Evolutionary conservation across 2,329 filamentous ascomycete species (phyloP).

Genomic region (Cordyceps militaris): DNA sequence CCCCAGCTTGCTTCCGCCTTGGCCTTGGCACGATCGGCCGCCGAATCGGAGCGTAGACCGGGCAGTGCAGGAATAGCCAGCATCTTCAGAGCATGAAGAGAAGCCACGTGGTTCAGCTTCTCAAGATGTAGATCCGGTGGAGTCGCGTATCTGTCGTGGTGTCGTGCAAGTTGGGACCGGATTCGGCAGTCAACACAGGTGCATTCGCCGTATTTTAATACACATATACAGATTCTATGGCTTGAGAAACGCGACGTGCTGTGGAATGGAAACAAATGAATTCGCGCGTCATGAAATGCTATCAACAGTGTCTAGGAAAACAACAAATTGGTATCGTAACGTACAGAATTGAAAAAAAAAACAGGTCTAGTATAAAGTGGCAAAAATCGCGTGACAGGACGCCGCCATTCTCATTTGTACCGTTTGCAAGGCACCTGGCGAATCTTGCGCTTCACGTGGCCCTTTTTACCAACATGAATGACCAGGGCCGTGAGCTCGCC

Average conservation of each 20-base stretch:
- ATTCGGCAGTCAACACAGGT: too few relatives aligned
- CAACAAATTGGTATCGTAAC: conserved; percentile 11
- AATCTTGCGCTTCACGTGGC: conserved; percentile 29
- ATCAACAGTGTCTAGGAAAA: neutral
- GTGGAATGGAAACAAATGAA: too few relatives aligned
- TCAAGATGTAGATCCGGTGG: too few relatives aligned
- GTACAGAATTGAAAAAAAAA: neutral
- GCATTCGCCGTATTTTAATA: too few relatives aligned
- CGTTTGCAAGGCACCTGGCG: conserved; percentile 36
- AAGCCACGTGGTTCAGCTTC: too few relatives aligned
- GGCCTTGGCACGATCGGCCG: neutral
- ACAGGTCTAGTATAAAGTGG: neutral
- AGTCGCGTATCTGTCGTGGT: too few relatives aligned
- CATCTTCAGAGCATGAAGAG: too few relatives aligned
- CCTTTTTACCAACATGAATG: conserved; percentile 45
- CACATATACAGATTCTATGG: too few relatives aligned
- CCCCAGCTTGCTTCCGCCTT: neutral
- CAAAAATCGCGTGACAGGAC: neutral
- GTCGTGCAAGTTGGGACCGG: too few relatives aligned
- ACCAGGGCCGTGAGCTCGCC: conserved; percentile 70
- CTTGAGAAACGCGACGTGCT: too few relatives aligned
- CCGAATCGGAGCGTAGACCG: neutral
- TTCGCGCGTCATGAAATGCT: neutral
- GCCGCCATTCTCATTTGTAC: conserved; percentile 3
- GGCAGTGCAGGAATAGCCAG: too few relatives aligned